Evolutionary conservation across 257 asterid species (phyloP), one percentile per base, ranked within the genome.

Genomic region (Anisodus tanguticus): DNA sequence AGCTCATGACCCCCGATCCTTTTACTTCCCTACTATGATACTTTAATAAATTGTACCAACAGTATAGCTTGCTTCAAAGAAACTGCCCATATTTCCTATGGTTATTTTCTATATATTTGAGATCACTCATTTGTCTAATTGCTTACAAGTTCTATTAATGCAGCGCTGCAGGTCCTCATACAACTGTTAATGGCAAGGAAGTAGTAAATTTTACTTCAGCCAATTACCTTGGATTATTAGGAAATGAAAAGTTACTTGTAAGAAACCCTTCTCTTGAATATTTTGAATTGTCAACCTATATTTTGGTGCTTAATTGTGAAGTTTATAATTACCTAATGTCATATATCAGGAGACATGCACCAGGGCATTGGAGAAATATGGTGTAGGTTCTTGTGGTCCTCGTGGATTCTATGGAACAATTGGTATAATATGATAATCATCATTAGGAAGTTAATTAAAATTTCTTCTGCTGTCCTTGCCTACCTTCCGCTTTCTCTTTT

Each of bases 301-400:
- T 67, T 54, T 51, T 77, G 15, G 64, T 77, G 79, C 58, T 71
- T 41, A n/a, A 17, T 45, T 71, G 9, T 53, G 47, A 49, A 53
- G 37, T 26, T 6, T 51, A 53, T 77, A 47, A 53, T 76, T 77
- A 15, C 47, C 35, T 69, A 15, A 82, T 83, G 83, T 57, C 83
- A n/a, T 54, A 86, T 51, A 54, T 85, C 95, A 96, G 99, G 97
- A 94, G 35, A 90, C 99, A 8, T 94, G 99, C 85, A 94, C 95
- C 81, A 91, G 84, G 87, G 93, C 99, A 64, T 86, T 96, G 90
- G 99, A 94, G 90, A 96, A 96, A 91, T 96, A 96, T 85, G 99
- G 99, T 86, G 99, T 96, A 81, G 99, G 99, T 74, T 96, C 99
- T 82, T 96, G 99, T 88, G 99, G 99, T 81, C 98, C 98, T 86